Conservation (phyloP, 2,329 filamentous ascomycete genomes). For the Fusarium domesticum region DNA sequence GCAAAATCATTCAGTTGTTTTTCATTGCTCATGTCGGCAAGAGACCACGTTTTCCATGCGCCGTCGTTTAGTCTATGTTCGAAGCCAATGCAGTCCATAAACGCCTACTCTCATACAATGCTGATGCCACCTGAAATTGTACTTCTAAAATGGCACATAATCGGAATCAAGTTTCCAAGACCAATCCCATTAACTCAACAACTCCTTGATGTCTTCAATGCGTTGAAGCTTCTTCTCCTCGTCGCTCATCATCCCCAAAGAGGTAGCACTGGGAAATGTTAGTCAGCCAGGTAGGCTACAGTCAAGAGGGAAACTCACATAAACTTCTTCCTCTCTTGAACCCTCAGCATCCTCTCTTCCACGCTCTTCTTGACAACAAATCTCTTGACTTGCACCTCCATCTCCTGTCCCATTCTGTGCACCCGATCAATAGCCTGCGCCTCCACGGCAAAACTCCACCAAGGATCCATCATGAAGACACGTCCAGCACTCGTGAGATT, state of each 20-base stretch:
- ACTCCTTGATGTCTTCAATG: constrained; percentile 90
- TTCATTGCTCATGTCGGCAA: background rate
- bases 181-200: constrained; percentile 58
- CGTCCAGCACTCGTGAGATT: constrained; percentile 86
- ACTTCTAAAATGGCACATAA: too few species aligned
- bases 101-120: background rate
- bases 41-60: background rate
- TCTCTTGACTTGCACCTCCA: constrained; percentile 78
- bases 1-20: background rate
- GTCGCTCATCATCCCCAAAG: constrained; percentile 89
- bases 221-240: constrained; percentile 87
- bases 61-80: background rate
- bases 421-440: constrained; percentile 97
- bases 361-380: constrained; percentile 91
- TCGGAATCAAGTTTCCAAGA: background rate
- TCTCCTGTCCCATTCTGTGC: constrained; percentile 91
- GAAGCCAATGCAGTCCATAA: background rate
- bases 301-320: constrained; percentile 59
- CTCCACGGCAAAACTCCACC: constrained; percentile 98
- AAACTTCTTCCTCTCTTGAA: constrained; percentile 96
- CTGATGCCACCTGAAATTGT: background rate
- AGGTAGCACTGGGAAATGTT: constrained; percentile 68
- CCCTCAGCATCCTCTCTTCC: constrained; percentile 88
- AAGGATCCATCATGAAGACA: constrained; percentile 99
- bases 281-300: constrained; percentile 8